Evolutionary conservation across 179 eudicot genomes (phyloP).

Genomic region (Kewa caespitosa): DNA sequence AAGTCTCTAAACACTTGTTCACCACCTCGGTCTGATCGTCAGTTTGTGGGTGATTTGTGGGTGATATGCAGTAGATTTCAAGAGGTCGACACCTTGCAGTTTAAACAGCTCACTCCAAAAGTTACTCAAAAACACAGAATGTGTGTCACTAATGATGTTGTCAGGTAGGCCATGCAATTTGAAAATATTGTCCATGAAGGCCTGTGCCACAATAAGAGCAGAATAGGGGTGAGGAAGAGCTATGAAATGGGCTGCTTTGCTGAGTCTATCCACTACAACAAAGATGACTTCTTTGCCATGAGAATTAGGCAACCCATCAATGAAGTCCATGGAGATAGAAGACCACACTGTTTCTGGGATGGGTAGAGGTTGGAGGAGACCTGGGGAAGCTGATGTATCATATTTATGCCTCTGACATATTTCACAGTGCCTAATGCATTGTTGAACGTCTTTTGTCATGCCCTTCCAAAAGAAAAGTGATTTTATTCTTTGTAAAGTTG

Average conservation of each 20-base stretch:
- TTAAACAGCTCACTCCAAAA: not conserved
- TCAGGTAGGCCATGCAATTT: not conserved
- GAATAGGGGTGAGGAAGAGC: not conserved
- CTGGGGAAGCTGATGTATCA: not conserved
- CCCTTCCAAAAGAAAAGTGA: not conserved
- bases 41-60: not conserved
- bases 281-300: constrained; percentile 2
- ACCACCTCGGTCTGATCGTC: constrained; percentile 14
- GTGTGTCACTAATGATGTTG: not conserved
- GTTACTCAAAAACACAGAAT: not conserved
- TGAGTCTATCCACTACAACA: constrained; percentile 5
- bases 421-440: not conserved
- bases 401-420: constrained; percentile 6
- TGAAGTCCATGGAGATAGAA: not conserved
- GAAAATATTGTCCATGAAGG: not conserved
- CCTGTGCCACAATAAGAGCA: not conserved
- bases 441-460: not conserved
- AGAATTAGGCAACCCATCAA: constrained; percentile 4
- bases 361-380: constrained; percentile 10
- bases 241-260: not conserved
- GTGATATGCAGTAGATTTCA: not conserved
- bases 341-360: not conserved
- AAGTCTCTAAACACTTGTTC: not conserved
- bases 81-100: not conserved
- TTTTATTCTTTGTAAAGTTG: not conserved